Evolutionary conservation across 148 eudicot genomes (phyloP), one percentile per base, ranked within the genome.

Genomic region (Rhododendron henanense): DNA sequence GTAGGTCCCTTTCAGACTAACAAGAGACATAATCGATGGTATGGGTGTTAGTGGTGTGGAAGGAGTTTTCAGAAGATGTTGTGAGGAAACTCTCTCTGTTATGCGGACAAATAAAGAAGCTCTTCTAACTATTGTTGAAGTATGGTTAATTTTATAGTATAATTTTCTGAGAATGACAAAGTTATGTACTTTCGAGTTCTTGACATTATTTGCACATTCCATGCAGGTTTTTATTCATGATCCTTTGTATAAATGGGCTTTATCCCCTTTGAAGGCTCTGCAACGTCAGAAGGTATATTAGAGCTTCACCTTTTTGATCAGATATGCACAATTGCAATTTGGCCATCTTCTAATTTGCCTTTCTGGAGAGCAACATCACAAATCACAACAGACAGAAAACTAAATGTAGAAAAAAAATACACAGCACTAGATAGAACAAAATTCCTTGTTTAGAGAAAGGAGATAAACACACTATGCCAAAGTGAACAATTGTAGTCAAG

Each of bases 81-180:
- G 98, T 41, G 96, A 97, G 90, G 98, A 97, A 93, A 97, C 97
- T 39, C 95, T 97, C 78, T 89, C 98, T 59, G 96, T 97, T 84
- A 95, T 97, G 99, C 91, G 99, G 85, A 92, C 97, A 79, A 97
- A 97, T 87, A 95, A 97, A 91, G 99, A 94, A 93, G 98, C 99
- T 85, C 91, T 97, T 85, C 93, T 95, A 71, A 97, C 99, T 48
- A 97, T 97, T 83, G 89, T 97, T 83, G 99, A 97, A 93, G 99
- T 96, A 91, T 65, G 89, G 74, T 81, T 82, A 23, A 28, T 61
- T 59, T 3, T 44, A 28, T 16, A 10, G 0, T 19, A 1, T 81
- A 61, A 82, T 61, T 76, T 59, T 39, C 28, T 45, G 23, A 7
- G 44, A 78, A 45, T 47, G 33, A 59, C 23, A 13, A 16, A 74